These are phyloP conservation scores for Cladophialophora psammophila DNA, from an alignment of 2,329 filamentous ascomycete species.

Conservation along the genomic window DNA sequence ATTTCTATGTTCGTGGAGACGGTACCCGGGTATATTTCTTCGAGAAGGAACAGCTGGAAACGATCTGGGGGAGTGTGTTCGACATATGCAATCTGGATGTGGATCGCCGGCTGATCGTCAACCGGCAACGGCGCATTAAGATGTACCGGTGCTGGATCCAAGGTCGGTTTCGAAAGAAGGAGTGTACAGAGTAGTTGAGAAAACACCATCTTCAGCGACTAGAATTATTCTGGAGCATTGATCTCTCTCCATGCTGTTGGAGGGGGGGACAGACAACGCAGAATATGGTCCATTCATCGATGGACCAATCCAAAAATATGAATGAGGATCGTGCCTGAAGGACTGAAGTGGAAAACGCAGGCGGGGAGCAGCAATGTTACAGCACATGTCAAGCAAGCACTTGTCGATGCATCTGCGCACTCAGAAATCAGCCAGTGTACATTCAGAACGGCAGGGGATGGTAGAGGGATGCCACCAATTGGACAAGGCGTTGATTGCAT, in stretches of 20 bases:
- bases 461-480: slow-evolving; percentile 20
- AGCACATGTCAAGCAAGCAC: slow-evolving; percentile 11
- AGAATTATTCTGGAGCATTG: not conserved
- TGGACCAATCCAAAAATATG: slow-evolving; percentile 11
- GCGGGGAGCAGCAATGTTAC: not conserved
- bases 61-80: slow-evolving; percentile 79
- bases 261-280: not conserved
- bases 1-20: slow-evolving; percentile 95
- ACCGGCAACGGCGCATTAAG: slow-evolving; percentile 86
- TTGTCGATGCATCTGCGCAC: not conserved
- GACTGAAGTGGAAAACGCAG: slow-evolving; percentile 6
- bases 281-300: not conserved
- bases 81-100: slow-evolving; percentile 79
- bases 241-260: not conserved
- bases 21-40: slow-evolving; percentile 98
- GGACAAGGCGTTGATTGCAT: slow-evolving; percentile 22
- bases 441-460: slow-evolving; percentile 11
- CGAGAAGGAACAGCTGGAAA: slow-evolving; percentile 78
- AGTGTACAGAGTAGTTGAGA: not conserved
- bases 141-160: slow-evolving; percentile 95
- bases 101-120: slow-evolving; percentile 89
- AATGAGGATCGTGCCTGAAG: not conserved
- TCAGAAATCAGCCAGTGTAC: slow-evolving; percentile 10
- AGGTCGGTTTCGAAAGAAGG: slow-evolving; percentile 51
- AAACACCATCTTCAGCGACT: not conserved